Evolutionary conservation across 2,329 filamentous ascomycete species (phyloP), one percentile per base, ranked within the genome.

Genomic region (Penicillium sp.): DNA sequence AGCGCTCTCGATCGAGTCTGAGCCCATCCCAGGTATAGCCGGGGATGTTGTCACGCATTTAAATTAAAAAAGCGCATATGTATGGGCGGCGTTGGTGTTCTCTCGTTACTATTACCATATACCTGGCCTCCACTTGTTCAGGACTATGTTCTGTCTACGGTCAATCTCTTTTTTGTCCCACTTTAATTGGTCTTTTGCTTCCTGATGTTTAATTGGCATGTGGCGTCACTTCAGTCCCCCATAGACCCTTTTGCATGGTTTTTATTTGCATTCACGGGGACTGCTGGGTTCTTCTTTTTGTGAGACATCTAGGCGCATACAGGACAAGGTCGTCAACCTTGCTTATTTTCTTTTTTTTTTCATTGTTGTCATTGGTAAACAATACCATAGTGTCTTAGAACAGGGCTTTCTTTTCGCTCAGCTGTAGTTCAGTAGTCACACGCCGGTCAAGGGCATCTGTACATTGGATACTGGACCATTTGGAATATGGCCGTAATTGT

Each of bases 1-100:
- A 70, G 37, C 69, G 69, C 31, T 75, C 73, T 44, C 69, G 71
- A 46, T 74, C 74, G 16, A 74, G 71, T 53, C 67, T 67, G 33
- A 73, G 71, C 54, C 68, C 70, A 39, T 68, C 65, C 14, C 61
- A 62, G n/a, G 61, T 58, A 3, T 66, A 53, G 59, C 39, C 13
- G 21, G 22, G 22, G 7, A 11, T n/a, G 21, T 41, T 50, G 2
- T 19, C 16, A 39, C 24, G 22, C 51, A 45, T 47, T 19, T 21
- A 52, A 44, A 52, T 21, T 29, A 47, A 52, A 52, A 49, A 55
- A 50, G 43, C 48, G 50, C 53, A 49, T 49, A 57, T 41, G 16
- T 22, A 44, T n/a, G 47, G 48, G 33, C 24, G 56, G 56, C 52
- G 56, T 58, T 58, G 44, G 52, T 51, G 43, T 55, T 58, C 35